A percentile compares a stretch with the other conserved stretches of the same genome.
Evolutionary conservation across 2,329 filamentous ascomycete genomes (phyloP).

Genomic region (Seiridium cupressi): DNA sequence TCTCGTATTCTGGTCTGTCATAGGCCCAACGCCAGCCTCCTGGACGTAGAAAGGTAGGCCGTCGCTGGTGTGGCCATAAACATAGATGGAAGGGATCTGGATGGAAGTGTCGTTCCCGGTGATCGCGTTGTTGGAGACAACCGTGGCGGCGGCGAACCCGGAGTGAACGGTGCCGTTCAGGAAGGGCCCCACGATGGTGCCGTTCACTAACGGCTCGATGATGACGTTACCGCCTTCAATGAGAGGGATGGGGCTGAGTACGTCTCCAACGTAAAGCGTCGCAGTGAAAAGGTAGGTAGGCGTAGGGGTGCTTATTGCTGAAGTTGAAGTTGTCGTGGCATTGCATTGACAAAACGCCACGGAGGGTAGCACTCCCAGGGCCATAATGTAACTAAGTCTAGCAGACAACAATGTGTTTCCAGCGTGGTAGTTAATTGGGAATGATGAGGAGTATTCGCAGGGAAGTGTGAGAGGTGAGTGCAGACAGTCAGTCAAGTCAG

Average conservation of each 20-base stretch:
- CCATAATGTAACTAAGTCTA: too few relatives aligned
- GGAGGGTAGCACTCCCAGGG: background rate
- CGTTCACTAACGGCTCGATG: background rate
- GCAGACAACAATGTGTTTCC: too few relatives aligned
- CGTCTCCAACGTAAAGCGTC: background rate
- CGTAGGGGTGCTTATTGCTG: background rate
- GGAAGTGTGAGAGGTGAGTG: too few relatives aligned
- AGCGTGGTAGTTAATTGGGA: too few relatives aligned
- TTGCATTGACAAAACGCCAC: background rate
- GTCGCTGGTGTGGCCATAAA: background rate
- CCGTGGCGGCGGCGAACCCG: background rate
- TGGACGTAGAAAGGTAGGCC: background rate
- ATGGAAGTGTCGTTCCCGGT: background rate
- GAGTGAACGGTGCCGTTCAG: background rate
- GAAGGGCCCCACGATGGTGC: background rate
- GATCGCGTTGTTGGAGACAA: background rate
- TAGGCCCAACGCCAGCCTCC: background rate
- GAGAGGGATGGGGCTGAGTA: background rate
- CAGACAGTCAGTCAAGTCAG: too few relatives aligned
- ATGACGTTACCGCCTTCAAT: background rate
- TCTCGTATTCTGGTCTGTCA: background rate
- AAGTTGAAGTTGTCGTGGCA: background rate
- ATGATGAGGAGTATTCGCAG: too few relatives aligned
- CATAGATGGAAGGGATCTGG: background rate
- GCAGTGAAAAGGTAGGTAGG: background rate